Conservation (phyloP, 2,329 filamentous ascomycete species). For the Trichoderma koningii region DNA sequence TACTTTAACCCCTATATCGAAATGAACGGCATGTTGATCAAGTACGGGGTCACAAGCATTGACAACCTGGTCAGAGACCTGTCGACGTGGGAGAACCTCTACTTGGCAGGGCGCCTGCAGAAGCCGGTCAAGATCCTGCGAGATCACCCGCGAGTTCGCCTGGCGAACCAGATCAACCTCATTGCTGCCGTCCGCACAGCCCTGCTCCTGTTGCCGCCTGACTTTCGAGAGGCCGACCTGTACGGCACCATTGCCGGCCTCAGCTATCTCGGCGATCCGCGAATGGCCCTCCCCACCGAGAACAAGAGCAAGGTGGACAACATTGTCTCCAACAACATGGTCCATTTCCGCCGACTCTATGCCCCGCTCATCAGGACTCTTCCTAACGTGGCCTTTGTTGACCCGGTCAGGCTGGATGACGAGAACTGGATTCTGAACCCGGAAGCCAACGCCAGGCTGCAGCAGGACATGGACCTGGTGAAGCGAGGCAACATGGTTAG, state of each 20-base stretch:
- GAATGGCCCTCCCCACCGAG: conserved; percentile 88
- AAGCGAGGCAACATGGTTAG: conserved; percentile 96
- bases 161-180: conserved; percentile 95
- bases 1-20: conserved; percentile 98
- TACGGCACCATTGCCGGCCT: conserved; percentile 91
- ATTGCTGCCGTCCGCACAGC: conserved; percentile 89
- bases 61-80: conserved; percentile 86
- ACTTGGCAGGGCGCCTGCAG: conserved; percentile 92
- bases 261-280: conserved; percentile 93
- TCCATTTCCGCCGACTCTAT: conserved; percentile 90
- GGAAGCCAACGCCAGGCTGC: conserved; percentile 65
- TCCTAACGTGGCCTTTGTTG: conserved; percentile 80
- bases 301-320: conserved; percentile 91
- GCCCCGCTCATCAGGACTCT: conserved; percentile 85
- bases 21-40: conserved; percentile 93
- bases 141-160: conserved; percentile 86
- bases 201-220: conserved; percentile 77
- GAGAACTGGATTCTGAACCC: conserved; percentile 46
- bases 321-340: conserved; percentile 88
- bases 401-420: conserved; percentile 49
- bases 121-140: conserved; percentile 98
- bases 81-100: conserved; percentile 88
- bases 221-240: conserved; percentile 83
- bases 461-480: conserved; percentile 89
- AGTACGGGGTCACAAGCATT: conserved; percentile 95